Evolutionary conservation across 2,329 filamentous ascomycete genomes (phyloP), one percentile per base, ranked within the genome.

Genomic region (Penicillium sp.): DNA sequence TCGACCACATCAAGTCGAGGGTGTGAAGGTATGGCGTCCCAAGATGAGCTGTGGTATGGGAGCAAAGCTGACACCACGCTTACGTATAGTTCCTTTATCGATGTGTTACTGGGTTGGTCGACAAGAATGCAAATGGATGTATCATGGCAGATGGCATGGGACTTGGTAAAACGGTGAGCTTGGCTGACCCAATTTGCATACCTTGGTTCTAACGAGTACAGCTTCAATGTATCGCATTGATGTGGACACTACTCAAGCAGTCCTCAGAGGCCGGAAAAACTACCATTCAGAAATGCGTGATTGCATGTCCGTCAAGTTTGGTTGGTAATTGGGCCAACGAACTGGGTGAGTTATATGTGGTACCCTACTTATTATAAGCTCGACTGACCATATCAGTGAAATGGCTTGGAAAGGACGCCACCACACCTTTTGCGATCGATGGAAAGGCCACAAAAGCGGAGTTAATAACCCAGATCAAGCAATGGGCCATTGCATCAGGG

Each of bases 141-240:
- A 99, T 99, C 73, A 99, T 99, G 94, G 94, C 94, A 53, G 94
- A 99, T 73, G 94, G 97, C 73, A 99, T 99, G 94, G 94, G 94
- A 66, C 79, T 99, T 31, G 94, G 94, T 56, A 99, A 99, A 78
- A 99, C 94, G 19, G 78, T 81, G 75, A 55, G 71, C 48, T 45
- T 17, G 23, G 17, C 29, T 23, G 10, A 33, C 31, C 27, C 17
- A 1, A 39, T 25, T 49, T 38, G 29, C 15, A 15, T 38, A 15
- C n/a, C n/a, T 19, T 54, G 33, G 35, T 56, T 47, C 66, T 74
- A 49, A 75, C 60, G 21, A n/a, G 31, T 17, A 9, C 44, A 79
- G 67, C 78, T 99, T 43, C 94, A 99, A 79, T 99, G 94, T 75
- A 99, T 99, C 69, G 86, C 94, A 0, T 83, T 99, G 49, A 88